Conservation (phyloP, 371 early-diverging fungal species). For the Syncephalastrum sp. region DNA sequence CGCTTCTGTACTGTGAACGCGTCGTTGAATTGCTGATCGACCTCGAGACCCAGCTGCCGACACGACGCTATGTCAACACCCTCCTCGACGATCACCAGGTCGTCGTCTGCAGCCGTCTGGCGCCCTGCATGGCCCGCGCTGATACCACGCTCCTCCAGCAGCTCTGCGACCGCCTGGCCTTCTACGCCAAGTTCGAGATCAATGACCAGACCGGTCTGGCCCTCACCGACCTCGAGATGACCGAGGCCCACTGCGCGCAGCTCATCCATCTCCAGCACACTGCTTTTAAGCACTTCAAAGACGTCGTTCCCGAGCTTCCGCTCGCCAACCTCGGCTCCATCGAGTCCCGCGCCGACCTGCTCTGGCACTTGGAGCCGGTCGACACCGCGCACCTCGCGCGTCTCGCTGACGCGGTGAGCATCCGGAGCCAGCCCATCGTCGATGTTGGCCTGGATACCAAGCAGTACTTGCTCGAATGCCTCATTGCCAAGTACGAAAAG, state of each 20-base stretch:
- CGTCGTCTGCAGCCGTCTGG: slow-evolving; percentile 55
- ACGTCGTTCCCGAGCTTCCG: slow-evolving; percentile 69
- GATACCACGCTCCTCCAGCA: slow-evolving; percentile 56
- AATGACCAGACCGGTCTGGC: slow-evolving; percentile 81
- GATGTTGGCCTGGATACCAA: slow-evolving; percentile 26
- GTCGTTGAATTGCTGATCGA: slow-evolving; percentile 85
- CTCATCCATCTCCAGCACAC: slow-evolving; percentile 69
- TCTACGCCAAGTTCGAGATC: slow-evolving; percentile 77
- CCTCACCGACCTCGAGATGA: slow-evolving; percentile 66
- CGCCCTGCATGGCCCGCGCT: slow-evolving; percentile 53
- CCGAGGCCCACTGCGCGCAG: slow-evolving; percentile 56
- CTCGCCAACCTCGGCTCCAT: slow-evolving; percentile 72
- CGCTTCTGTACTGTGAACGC: slow-evolving; percentile 66
- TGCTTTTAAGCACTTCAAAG: slow-evolving; percentile 66
- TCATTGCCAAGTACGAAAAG: slow-evolving; percentile 61
- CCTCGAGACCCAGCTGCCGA: slow-evolving; percentile 85
- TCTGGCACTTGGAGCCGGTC: slow-evolving; percentile 57
- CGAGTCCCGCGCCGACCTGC: slow-evolving; percentile 51
- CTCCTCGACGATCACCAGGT: slow-evolving; percentile 83
- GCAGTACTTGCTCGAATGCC: slow-evolving; percentile 50
- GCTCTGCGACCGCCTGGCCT: slow-evolving; percentile 62
- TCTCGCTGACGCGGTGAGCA: slow-evolving; percentile 57
- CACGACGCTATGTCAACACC: slow-evolving; percentile 84
- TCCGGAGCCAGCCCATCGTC: slow-evolving; percentile 47
- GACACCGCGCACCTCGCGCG: slow-evolving; percentile 40